Evolutionary conservation across 1,284 basidiomycete species (phyloP).

Genomic region (Ustilago tritici): DNA sequence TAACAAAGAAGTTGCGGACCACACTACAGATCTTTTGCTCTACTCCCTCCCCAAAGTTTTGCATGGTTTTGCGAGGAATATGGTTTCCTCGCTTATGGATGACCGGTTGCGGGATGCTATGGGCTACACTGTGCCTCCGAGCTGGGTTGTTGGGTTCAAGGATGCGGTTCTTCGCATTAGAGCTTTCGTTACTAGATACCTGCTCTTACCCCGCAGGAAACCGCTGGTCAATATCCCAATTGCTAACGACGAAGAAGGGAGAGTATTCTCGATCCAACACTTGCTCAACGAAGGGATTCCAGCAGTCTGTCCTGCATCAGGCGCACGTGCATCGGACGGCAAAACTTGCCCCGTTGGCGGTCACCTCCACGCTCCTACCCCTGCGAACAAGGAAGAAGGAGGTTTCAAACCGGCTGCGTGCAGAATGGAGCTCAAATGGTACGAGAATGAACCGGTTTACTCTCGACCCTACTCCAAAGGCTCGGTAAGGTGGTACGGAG

Average conservation of each 20-base stretch:
- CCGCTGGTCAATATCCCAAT: conserved; percentile 33
- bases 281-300: conserved; percentile 37
- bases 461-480: conserved; percentile 19
- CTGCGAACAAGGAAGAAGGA: not conserved
- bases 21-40: conserved; percentile 43
- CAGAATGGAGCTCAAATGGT: conserved; percentile 46
- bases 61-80: conserved; percentile 32
- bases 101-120: conserved; percentile 34
- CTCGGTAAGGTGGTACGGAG: conserved; percentile 22
- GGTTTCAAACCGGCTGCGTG: conserved; percentile 28
- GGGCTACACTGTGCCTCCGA: conserved; percentile 28
- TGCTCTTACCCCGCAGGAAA: conserved; percentile 28
- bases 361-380: conserved; percentile 14
- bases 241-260: conserved; percentile 17
- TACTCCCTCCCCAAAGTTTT: conserved; percentile 18
- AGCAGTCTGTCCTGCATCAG: conserved; percentile 44
- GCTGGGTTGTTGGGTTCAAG: conserved; percentile 23
- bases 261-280: conserved; percentile 34
- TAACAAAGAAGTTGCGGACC: conserved; percentile 46
- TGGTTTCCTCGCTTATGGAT: conserved; percentile 42
- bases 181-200: conserved; percentile 8
- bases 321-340: conserved; percentile 33
- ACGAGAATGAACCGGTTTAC: conserved; percentile 50
- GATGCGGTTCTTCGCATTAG: conserved; percentile 16
- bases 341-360: conserved; percentile 49